Percentiles rank a stretch among this genome's conserved stretches.
These are phyloP conservation scores for Talaromyces sp. DNA, from an alignment of 2,329 filamentous ascomycete genomes.

Conservation along the genomic window DNA sequence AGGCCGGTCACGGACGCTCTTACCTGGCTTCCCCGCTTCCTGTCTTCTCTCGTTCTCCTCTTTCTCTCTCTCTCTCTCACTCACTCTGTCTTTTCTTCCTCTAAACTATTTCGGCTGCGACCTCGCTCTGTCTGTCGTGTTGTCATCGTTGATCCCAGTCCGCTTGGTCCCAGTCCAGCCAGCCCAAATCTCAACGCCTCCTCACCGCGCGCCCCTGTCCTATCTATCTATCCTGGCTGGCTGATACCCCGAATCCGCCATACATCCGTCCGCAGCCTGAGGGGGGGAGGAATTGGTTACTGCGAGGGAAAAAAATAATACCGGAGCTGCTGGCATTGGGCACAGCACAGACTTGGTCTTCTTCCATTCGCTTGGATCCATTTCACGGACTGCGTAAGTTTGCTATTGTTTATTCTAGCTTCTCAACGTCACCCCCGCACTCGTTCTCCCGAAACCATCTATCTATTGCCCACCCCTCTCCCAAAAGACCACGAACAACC, in stretches of 20 bases:
- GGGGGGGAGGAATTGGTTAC: too few species aligned
- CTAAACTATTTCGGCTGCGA: neutral
- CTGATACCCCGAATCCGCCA: neutral
- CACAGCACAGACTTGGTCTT: neutral
- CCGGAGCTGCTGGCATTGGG: too few species aligned
- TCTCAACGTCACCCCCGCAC: neutral
- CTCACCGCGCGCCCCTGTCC: too few species aligned
- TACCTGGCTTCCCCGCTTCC: neutral
- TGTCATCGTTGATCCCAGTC: neutral
- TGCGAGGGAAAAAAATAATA: too few species aligned
- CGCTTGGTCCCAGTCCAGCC: too few species aligned
- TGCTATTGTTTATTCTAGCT: neutral
- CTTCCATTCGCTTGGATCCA: neutral
- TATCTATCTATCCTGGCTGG: neutral
- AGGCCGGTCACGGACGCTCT: neutral
- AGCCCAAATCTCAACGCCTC: neutral
- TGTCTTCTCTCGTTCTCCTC: neutral
- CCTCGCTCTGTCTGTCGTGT: neutral
- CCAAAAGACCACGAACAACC: neutral
- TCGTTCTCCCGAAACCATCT: neutral
- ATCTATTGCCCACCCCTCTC: neutral
- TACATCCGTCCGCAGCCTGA: too few species aligned
- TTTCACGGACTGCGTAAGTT: neutral
- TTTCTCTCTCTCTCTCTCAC: neutral
- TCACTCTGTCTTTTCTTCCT: too few species aligned